Percentiles rank a stretch among this genome's conserved stretches.
These are phyloP conservation scores for Withania somnifera DNA, from an alignment of 305 asterid species.

Conservation along the genomic window DNA sequence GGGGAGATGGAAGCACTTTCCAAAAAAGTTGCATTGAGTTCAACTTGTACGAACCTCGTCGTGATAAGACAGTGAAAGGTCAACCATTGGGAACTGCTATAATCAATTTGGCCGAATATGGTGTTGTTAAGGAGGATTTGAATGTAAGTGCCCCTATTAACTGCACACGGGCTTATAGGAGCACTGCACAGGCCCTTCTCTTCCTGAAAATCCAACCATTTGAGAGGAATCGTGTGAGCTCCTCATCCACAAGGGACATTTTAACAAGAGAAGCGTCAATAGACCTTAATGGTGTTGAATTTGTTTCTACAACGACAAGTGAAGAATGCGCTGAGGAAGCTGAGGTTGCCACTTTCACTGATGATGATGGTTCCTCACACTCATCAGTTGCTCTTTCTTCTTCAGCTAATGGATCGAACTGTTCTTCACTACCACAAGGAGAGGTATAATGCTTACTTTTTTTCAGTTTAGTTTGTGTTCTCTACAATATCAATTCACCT, in stretches of 20 bases:
- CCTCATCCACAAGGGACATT: conserved; percentile 33
- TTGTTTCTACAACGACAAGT: conserved; percentile 52
- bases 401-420: conserved; percentile 46
- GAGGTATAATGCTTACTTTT: conserved; percentile 29
- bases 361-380: conserved; percentile 75
- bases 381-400: conserved; percentile 53
- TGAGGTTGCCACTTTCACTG: conserved; percentile 45
- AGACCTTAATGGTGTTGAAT: conserved; percentile 37
- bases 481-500: not conserved
- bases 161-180: conserved; percentile 67
- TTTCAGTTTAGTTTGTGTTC: not conserved
- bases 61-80: conserved; percentile 56
- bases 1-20: conserved; percentile 35
- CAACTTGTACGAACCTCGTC: conserved; percentile 62
- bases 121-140: conserved; percentile 38
- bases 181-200: conserved; percentile 57
- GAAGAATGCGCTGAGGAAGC: conserved; percentile 82
- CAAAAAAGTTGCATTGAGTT: conserved; percentile 66
- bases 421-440: conserved; percentile 45
- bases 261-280: conserved; percentile 39
- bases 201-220: conserved; percentile 44
- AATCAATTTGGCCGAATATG: conserved; percentile 62
- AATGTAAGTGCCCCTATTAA: conserved; percentile 38
- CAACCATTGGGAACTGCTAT: conserved; percentile 69
- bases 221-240: conserved; percentile 28